Evolutionary conservation across 306 rosid species (phyloP), one percentile per base, ranked within the genome.

Genomic region (Aeschynomene evenia): DNA sequence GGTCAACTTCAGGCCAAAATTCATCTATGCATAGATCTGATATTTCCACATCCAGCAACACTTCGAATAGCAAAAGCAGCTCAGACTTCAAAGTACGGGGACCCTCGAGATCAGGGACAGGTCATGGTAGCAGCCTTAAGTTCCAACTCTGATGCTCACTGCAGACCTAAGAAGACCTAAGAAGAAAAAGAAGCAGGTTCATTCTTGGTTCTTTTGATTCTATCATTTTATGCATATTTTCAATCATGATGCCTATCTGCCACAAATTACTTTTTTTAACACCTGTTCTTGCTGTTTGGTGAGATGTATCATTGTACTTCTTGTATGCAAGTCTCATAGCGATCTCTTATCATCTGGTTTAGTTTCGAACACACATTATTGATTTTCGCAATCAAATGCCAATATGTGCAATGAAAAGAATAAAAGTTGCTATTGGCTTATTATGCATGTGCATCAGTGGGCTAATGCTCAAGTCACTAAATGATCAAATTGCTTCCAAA

Each of bases 131-230:
- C 78, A 88, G 86, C 75, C 63, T n/a, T 94, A 68, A 94, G 99
- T 80, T 94, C 99, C 79, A 94, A 94, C 81, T 94, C 97, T 23
- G 99, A 94, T 81, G 99, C 99, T 62, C 95, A 85, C n/a, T n/a
- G n/a, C 77, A 94, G 91, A 65, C 96, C 99, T 43, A 85, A 85
- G 99, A 81, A 91, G 99, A 82, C 96, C 83, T 60, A 94, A 87
- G 86, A 94, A 94, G 88, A 91, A 87, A 54, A 90, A 86, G 71
- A 87, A 86, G 69, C 95, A 94, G 92, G 97, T 94, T 70, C 24
- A 20, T 56, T 63, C 64, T 24, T 59, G 28, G 1, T 9, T 19
- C 39, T 20, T 26, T 51, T n/a, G n/a, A 24, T 61, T 50, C 63
- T 52, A 16, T 11, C 50, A 37, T 21, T 5, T 52, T 22, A 37